Conservation (phyloP, 768 basidiomycete genomes). For the Russula sp. region DNA sequence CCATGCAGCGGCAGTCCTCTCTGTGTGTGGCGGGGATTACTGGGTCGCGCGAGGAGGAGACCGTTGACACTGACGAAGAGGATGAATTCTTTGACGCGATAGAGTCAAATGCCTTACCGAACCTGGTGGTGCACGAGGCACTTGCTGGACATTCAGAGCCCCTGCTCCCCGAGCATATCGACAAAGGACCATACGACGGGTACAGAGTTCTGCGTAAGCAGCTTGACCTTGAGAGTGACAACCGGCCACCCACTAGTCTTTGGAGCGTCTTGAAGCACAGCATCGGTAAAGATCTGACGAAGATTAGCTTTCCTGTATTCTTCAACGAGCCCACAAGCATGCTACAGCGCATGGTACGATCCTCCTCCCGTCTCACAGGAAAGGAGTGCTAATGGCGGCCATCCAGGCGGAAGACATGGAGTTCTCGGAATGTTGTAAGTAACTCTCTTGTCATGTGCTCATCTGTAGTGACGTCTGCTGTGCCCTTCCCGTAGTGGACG, state of each 20-base stretch:
- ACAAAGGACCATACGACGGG: slow-evolving; percentile 51
- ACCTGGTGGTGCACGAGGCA: slow-evolving; percentile 60
- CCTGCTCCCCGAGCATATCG: slow-evolving; percentile 33
- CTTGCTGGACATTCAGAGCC: slow-evolving; percentile 43
- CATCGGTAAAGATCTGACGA: slow-evolving; percentile 95
- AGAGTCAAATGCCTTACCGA: slow-evolving; percentile 72
- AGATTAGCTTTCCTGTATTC: slow-evolving; percentile 90
- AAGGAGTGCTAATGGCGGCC: slow-evolving; percentile 3
- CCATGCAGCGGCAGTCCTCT: slow-evolving; percentile 7
- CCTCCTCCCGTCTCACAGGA: background rate
- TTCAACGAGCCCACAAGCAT: slow-evolving; percentile 95
- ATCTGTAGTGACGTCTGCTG: background rate
- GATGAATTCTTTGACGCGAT: slow-evolving; percentile 99
- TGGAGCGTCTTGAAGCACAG: slow-evolving; percentile 95
- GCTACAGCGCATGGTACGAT: slow-evolving; percentile 81
- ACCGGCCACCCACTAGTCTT: slow-evolving; percentile 82
- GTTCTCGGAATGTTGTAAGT: slow-evolving; percentile 85
- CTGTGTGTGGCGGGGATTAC: background rate
- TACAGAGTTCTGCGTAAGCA: slow-evolving; percentile 58
- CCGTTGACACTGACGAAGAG: slow-evolving; percentile 64
- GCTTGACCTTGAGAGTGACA: slow-evolving; percentile 62
- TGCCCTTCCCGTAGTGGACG: slow-evolving; percentile 53
- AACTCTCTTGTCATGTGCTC: background rate
- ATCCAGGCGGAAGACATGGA: slow-evolving; percentile 90
- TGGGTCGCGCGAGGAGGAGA: slow-evolving; percentile 27